phyloP scores from a whole-genome alignment of 805 yeast genomes.

The Blastobotrys muscicola region DNA sequence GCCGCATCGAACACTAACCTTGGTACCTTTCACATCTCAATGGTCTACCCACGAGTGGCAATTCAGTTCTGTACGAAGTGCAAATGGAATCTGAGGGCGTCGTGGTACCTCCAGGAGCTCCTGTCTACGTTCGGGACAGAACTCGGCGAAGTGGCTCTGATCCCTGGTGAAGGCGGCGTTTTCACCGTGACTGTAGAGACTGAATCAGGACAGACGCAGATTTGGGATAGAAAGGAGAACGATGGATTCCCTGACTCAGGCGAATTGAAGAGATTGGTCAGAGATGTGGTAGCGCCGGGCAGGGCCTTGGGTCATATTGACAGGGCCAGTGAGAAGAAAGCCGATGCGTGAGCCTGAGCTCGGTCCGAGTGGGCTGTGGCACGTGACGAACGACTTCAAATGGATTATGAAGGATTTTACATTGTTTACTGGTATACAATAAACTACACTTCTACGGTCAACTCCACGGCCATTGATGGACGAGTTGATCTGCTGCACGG shows the following conservation, averaged over 20 bases:
- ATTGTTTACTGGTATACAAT: too few relatives aligned
- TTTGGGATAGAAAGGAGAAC: constrained; percentile 51
- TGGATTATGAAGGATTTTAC: too few relatives aligned
- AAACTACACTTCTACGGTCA: too few relatives aligned
- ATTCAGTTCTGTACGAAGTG: constrained; percentile 75
- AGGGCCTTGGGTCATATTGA: constrained; percentile 59
- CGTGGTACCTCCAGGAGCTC: constrained; percentile 81
- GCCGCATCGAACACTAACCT: too few relatives aligned
- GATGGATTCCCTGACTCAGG: constrained; percentile 88
- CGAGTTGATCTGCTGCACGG: too few relatives aligned
- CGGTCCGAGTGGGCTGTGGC: too few relatives aligned
- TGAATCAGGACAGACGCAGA: constrained; percentile 25
- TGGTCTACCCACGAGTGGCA: constrained; percentile 46
- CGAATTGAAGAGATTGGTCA: constrained; percentile 55
- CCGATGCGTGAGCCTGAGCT: too few relatives aligned
- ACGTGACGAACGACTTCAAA: too few relatives aligned
- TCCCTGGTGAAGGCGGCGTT: constrained; percentile 42
- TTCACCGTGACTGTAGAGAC: constrained; percentile 45
- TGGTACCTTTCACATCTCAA: too few relatives aligned
- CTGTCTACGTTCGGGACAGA: constrained; percentile 65
- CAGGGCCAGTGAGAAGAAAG: constrained; percentile 6
- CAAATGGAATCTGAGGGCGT: constrained; percentile 81
- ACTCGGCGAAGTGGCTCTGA: constrained; percentile 45
- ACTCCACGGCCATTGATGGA: too few relatives aligned
- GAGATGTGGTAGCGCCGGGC: constrained; percentile 49